These are phyloP conservation scores for Nitzschia sp. DNA, from an alignment of 108 stramenopile genomes.

Conservation along the genomic window DNA sequence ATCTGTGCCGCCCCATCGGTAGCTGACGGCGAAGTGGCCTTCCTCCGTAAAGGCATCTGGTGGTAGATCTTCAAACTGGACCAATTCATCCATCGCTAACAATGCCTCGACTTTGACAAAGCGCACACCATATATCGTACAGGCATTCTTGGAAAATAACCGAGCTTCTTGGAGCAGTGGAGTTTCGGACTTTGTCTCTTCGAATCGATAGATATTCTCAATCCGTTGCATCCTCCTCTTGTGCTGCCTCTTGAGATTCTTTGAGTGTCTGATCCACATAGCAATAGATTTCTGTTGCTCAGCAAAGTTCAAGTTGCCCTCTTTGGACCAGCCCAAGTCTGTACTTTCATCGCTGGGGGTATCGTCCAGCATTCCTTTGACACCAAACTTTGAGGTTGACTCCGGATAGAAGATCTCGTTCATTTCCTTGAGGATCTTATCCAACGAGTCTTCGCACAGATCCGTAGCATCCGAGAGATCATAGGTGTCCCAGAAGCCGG, in stretches of 20 bases:
- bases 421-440: background rate
- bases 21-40: background rate
- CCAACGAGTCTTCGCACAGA: background rate
- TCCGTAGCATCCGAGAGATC: background rate
- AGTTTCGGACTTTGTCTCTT: background rate
- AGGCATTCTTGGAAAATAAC: background rate
- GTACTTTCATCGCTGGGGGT: background rate
- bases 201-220: background rate
- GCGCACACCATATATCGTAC: background rate
- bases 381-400: background rate
- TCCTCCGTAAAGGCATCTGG: background rate
- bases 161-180: background rate
- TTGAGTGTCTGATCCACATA: background rate
- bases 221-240: background rate
- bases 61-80: background rate
- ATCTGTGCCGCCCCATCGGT: background rate
- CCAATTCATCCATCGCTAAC: background rate
- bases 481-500: background rate
- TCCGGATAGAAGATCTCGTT: background rate
- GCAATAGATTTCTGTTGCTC: background rate
- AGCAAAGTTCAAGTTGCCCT: background rate
- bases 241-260: background rate
- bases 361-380: background rate
- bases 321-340: background rate
- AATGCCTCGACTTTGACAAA: constrained; percentile 1